Percentiles rank a stretch among this genome's conserved stretches.
Evolutionary conservation across 495 filamentous ascomycete species (phyloP).

Genomic region (Poronia punctata): DNA sequence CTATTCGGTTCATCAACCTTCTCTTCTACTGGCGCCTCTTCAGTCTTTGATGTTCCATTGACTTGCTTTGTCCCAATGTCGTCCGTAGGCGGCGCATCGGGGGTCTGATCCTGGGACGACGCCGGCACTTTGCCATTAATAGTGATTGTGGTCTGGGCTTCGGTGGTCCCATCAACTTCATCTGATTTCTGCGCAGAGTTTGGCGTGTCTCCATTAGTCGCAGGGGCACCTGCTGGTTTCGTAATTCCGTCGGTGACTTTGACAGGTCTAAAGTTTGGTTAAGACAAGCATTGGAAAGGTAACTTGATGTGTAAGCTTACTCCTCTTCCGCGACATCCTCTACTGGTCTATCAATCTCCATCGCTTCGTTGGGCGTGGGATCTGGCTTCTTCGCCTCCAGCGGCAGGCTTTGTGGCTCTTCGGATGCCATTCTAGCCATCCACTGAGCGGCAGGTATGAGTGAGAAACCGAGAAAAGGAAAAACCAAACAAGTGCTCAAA

Average conservation of each 20-base stretch:
- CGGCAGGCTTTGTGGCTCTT: slow-evolving; percentile 18
- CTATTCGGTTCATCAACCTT: not conserved
- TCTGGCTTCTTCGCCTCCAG: slow-evolving; percentile 10
- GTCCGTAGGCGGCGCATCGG: slow-evolving; percentile 5
- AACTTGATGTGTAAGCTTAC: too few relatives aligned
- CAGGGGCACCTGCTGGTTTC: slow-evolving; percentile 17
- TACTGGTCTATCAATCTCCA: slow-evolving; percentile 10
- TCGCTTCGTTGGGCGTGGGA: slow-evolving; percentile 9
- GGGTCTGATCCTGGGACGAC: slow-evolving; percentile 9
- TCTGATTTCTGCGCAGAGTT: slow-evolving; percentile 10
- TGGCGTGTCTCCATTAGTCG: slow-evolving; percentile 15
- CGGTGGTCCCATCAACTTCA: slow-evolving; percentile 11
- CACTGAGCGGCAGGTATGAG: slow-evolving; percentile 7
- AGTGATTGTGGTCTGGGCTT: slow-evolving; percentile 12
- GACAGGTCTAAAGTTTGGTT: slow-evolving; percentile 15
- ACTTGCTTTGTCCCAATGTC: slow-evolving; percentile 28
- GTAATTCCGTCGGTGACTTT: slow-evolving; percentile 20
- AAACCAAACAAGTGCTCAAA: not conserved
- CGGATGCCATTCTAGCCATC: slow-evolving; percentile 25
- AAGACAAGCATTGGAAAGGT: too few relatives aligned
- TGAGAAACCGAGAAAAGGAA: not conserved
- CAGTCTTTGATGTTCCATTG: slow-evolving; percentile 8
- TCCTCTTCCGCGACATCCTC: slow-evolving; percentile 13
- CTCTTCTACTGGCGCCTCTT: slow-evolving; percentile 3
- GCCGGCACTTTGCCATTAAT: slow-evolving; percentile 12